Evolutionary conservation across 2,329 filamentous ascomycete genomes (phyloP), one percentile per base, ranked within the genome.

Genomic region (Karstenula rhodostoma): DNA sequence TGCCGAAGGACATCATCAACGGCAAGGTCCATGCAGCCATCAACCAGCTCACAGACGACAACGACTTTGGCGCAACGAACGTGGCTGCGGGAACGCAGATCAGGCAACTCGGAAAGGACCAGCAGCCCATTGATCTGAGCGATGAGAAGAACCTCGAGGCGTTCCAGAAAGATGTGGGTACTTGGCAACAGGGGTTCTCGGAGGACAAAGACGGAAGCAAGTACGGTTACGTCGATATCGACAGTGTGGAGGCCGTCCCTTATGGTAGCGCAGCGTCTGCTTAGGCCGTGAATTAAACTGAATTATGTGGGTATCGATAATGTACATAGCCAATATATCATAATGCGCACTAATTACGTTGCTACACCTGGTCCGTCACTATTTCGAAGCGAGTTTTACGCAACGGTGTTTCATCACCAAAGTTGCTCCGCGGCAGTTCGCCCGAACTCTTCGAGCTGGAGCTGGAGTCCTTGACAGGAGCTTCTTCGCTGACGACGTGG

Each of bases 111-210:
- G 83, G 83, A 12, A 84, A 83, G 70, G 82, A 84, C 56, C 76
- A 84, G 57, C 75, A 84, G 69, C 85, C 85, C 3, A 80, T 86
- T 52, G 84, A 87, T 68, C 66, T 86, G 52, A 83, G 80, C 17
- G 67, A 77, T 13, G 72, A 83, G 64, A 78, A 81, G 63, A 84
- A 84, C 60, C 72, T 82, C 8, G 73, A 84, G 44, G 76, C 70
- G 0, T 85, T 85, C 65, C 68, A 78, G 74, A 80, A 83, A 68
- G 83, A 85, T 67, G 77, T 85, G 75, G 76, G 73, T 1, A 67
- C 66, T 15, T 85, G 82, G 81, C 67, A 60, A 1, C 61, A 80
- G 65, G 79, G 78, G 61, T 71, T 81, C 70, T 72, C 65, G 8
- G 69, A 73, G 8, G 78, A 84, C 60, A 75, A 74, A 52, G 73